These are phyloP conservation scores for Salix exigua DNA, from an alignment of 345 rosid species.

Conservation along the genomic window DNA sequence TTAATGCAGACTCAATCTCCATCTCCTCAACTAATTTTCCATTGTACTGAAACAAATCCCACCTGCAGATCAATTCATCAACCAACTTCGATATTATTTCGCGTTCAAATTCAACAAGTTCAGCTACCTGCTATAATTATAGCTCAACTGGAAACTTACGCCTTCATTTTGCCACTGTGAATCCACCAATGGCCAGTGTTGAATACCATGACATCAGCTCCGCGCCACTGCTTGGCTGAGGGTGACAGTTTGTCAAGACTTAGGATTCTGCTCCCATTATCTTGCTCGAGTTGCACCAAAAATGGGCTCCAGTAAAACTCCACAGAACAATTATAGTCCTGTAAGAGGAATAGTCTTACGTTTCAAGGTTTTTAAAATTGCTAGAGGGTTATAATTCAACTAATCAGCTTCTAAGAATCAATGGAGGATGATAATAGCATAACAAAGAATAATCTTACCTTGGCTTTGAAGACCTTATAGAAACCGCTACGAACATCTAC, in stretches of 20 bases:
- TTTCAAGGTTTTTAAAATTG: not conserved
- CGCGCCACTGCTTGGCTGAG: conserved; percentile 32
- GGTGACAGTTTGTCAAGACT: conserved; percentile 36
- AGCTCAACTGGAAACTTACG: conserved; percentile 13
- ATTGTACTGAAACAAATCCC: conserved; percentile 37
- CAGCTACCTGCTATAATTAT: not conserved
- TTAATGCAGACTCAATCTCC: conserved; percentile 33
- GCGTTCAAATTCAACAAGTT: not conserved
- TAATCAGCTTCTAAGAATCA: not conserved
- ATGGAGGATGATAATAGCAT: not conserved
- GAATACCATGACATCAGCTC: conserved; percentile 49
- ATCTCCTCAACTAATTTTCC: conserved; percentile 29
- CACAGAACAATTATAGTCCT: conserved; percentile 46
- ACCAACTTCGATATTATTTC: not conserved
- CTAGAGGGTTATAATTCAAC: not conserved
- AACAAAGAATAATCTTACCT: conserved; percentile 20
- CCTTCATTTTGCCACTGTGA: conserved; percentile 17
- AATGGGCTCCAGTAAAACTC: conserved; percentile 53
- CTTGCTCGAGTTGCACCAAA: conserved; percentile 28
- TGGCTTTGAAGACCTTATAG: conserved; percentile 36
- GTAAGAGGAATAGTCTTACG: not conserved
- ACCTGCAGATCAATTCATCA: conserved; percentile 25
- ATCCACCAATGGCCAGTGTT: conserved; percentile 59
- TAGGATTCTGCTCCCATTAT: conserved; percentile 27
- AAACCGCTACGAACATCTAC: conserved; percentile 8